Evolutionary conservation across 495 filamentous ascomycete genomes (phyloP).

Genomic region (Neurospora sp.): DNA sequence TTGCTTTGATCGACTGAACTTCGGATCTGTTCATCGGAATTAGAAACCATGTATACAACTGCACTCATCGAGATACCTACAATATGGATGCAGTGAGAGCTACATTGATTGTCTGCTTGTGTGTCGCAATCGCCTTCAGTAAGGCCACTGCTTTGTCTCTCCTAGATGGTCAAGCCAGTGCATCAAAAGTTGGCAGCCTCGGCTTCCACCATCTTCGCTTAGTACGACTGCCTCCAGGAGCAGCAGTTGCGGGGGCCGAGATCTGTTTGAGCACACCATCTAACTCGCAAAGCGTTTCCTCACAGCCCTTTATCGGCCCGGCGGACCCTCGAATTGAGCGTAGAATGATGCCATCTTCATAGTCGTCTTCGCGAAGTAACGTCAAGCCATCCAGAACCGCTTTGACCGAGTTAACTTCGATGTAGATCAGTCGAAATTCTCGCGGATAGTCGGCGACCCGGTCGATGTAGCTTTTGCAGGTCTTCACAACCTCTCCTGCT

Average conservation of each 20-base stretch:
- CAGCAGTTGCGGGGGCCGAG: not conserved
- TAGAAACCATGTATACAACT: not conserved
- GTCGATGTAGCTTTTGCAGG: constrained; percentile 10
- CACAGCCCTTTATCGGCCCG: constrained; percentile 1
- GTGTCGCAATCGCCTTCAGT: constrained; percentile 13
- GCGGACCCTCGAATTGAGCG: not conserved
- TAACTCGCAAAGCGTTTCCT: not conserved
- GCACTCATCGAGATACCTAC: not conserved
- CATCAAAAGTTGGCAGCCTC: not conserved
- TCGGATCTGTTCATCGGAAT: not conserved
- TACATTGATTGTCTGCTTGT: constrained; percentile 14
- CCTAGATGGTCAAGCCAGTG: constrained; percentile 17
- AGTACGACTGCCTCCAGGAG: rapidly evolving
- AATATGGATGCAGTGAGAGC: not conserved
- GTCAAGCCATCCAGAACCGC: not conserved
- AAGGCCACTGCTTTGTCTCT: constrained; percentile 9
- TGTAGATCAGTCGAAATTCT: constrained; percentile 4
- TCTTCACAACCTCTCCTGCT: not conserved
- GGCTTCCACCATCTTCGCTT: not conserved
- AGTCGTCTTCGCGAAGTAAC: not conserved
- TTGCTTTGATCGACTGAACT: not conserved
- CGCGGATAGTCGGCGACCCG: not conserved
- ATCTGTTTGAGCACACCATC: rapidly evolving
- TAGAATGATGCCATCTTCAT: not conserved
- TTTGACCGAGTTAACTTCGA: not conserved